Base-by-base conservation (phyloP, 2,329 filamentous ascomycete genomes). In the Hysterium pulicare region DNA sequence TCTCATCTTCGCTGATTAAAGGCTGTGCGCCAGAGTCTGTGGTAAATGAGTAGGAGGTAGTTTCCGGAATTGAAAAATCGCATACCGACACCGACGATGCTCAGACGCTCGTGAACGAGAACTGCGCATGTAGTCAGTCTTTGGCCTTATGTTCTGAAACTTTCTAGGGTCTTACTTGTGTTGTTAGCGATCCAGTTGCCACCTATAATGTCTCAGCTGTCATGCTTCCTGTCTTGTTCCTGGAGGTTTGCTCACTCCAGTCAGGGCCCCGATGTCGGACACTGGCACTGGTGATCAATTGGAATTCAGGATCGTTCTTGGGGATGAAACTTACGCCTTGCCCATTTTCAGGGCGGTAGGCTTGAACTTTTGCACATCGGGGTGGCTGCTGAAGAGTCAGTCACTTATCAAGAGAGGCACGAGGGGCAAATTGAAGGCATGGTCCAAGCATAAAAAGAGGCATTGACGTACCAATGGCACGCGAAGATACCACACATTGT, bases 401-500 rank as follows among this genome's bases (percentile, higher is more conserved):
- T 53, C 44, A 58, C 52, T 42, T 51, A 51, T 57, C 52, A 41
- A 42, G 17, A 40, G 20, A 17, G 40, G 40, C 19, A 45, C 47
- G 49, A 48, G 47, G 42, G 53, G 48, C 41, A 49, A n/a, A 46
- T 51, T 53, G 53, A 52, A 48, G 51, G 48, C 58, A 58, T 57
- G 42, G 47, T 47, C 42, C 49, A 41, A 35, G 36, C 45, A 51
- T 45, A 37, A 17, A 40, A 38, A 48, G 44, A 42, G 23, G 47
- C 24, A 19, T 35, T 32, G 22, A 46, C 64, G 47, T 67, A 95
- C 90, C 81, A 77, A 73, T 96, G 88, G 74, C 90, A 96, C 61
- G 89, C 90, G 71, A 96, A 96, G 66, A 96, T 95, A 71, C 90
- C 90, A 84, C 90, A 95, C 90, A 95, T 95, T 60, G 69, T 86